Conservation (phyloP, 441 rosid genomes). For the Breynia disticha region DNA sequence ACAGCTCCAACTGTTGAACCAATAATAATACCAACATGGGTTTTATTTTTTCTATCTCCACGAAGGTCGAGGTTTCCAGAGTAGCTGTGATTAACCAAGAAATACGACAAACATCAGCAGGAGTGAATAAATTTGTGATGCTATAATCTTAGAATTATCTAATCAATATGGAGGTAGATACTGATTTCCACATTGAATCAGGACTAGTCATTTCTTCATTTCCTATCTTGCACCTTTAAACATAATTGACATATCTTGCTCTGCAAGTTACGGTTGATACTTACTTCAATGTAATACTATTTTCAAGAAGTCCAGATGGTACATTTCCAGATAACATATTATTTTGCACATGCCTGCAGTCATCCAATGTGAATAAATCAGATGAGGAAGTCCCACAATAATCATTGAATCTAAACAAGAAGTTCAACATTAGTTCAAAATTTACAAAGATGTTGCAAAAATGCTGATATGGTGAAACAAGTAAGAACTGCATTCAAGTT, state of each 20-base stretch:
- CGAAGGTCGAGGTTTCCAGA: conserved; percentile 57
- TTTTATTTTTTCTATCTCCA: conserved; percentile 30
- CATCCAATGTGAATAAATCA: conserved; percentile 5
- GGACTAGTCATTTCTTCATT: too few species aligned
- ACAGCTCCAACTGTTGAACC: conserved; percentile 74
- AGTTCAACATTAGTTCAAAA: too few species aligned
- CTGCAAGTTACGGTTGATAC: conserved; percentile 16
- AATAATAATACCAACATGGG: conserved; percentile 32
- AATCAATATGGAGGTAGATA: not conserved
- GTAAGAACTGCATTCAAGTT: not conserved
- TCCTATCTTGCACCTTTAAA: not conserved
- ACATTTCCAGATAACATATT: conserved; percentile 66
- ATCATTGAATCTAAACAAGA: too few species aligned
- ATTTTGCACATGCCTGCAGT: conserved; percentile 74
- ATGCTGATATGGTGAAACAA: too few species aligned
- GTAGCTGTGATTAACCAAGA: conserved; percentile 32
- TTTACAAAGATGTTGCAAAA: too few species aligned
- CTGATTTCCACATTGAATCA: too few species aligned
- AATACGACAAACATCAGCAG: conserved; percentile 1
- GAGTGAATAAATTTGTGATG: not conserved
- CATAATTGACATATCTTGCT: not conserved
- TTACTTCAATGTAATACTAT: conserved; percentile 56
- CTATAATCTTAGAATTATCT: not conserved
- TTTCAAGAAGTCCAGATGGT: conserved; percentile 49
- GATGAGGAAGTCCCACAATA: too few species aligned